Base-by-base conservation (phyloP, 306 rosid genomes). In the Castanea crenata region DNA sequence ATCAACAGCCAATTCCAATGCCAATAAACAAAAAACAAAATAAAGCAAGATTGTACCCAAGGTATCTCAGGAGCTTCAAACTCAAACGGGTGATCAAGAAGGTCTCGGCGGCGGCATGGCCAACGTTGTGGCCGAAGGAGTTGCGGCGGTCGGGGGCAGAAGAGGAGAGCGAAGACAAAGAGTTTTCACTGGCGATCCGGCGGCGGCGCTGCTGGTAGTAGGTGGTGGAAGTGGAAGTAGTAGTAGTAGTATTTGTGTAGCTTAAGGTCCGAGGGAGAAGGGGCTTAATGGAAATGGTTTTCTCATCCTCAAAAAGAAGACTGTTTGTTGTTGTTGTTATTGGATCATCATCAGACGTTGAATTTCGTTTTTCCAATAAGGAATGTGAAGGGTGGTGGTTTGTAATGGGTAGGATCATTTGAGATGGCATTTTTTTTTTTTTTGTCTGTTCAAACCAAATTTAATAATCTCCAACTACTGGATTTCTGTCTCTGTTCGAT, bases 21-120 rank as follows among this genome's bases (percentile, higher is more conserved):
- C 46, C 46, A 41, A 41, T 41, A 38, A 38, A 38, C 44, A 38
- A 38, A 38, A 38, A 6, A 6, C 2, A 38, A 38, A 38, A 38
- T 38, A 7, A 41, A 41, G 46, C 46, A 81, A 74, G 80, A 70
- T 16, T 19, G 56, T 86, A 94, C 98, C 97, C 94, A 61, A 94
- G 97, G 79, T 87, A 94, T 31, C 77, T 67, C 71, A 94, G 69
- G 83, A 94, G 79, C 89, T 85, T 91, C 86, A 88, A 86, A 38
- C 92, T 70, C 34, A 94, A 82, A 49, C 93, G 91, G 10, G 96
- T 87, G 10, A 90, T 38, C 63, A 91, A 83, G 84, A 85, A 88
- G 16, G 94, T 91, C 79, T 89, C 86, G 3, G 90, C 86, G 20
- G 91, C 94, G 58, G 85, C 93, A 79, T 85, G 86, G 71, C 87